phyloP scores from a whole-genome alignment of 164 flowering plant genomes.

The Umbilicus rupestris region DNA sequence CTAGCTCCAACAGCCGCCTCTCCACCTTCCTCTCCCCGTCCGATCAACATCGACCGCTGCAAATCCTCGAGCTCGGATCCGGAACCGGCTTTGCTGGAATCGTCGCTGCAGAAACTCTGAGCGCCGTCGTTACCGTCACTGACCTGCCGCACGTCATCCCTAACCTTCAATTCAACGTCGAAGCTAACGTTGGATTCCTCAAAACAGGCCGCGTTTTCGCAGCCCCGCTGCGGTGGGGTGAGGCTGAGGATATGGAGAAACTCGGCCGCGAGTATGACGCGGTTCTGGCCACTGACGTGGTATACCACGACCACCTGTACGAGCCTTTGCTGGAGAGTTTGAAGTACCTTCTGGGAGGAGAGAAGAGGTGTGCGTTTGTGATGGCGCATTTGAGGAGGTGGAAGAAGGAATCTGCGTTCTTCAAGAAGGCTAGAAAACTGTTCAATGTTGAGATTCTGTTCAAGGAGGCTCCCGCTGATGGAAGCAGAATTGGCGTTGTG shows the following conservation, averaged over 20 bases:
- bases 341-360: conserved; percentile 24
- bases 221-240: conserved; percentile 68
- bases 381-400: conserved; percentile 92
- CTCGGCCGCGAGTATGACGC: conserved; percentile 46
- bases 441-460: conserved; percentile 42
- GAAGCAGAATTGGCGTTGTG: conserved; percentile 59
- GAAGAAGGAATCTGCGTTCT: conserved; percentile 76
- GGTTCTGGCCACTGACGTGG: conserved; percentile 64
- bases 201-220: conserved; percentile 33
- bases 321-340: conserved; percentile 66
- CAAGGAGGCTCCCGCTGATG: conserved; percentile 36
- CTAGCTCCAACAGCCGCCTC: conserved; percentile 24
- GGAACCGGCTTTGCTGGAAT: conserved; percentile 92
- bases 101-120: conserved; percentile 60
- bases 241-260: conserved; percentile 34
- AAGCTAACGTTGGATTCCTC: conserved; percentile 31
- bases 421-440: conserved; percentile 54
- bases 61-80: conserved; percentile 87
- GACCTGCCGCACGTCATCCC: conserved; percentile 78
- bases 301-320: conserved; percentile 78
- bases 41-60: conserved; percentile 16
- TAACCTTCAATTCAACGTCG: conserved; percentile 59
- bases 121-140: conserved; percentile 58
- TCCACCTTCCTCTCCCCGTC: conserved; percentile 15
- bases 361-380: conserved; percentile 31